Conservation (phyloP, 108 stramenopile genomes). For the Mediolabrus comicus region DNA sequence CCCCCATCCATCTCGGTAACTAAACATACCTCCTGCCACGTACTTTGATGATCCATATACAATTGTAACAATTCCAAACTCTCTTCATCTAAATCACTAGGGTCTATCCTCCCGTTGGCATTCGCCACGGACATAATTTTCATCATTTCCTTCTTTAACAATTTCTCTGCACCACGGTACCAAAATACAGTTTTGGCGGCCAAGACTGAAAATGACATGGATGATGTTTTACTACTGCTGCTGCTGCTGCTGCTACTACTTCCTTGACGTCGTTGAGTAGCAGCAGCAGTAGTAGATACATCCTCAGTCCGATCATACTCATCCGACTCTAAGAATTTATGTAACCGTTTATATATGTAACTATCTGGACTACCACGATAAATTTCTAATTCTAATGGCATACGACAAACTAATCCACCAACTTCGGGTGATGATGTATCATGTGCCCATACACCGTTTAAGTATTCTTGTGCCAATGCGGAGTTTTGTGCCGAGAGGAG, state of each 20-base stretch:
- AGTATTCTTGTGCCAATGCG: slow-evolving; percentile 59
- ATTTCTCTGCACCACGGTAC: slow-evolving; percentile 53
- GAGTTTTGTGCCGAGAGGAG: slow-evolving; percentile 58
- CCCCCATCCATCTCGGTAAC: slow-evolving; percentile 51
- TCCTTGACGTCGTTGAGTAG: not conserved
- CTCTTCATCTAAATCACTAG: slow-evolving; percentile 34
- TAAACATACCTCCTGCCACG: slow-evolving; percentile 84
- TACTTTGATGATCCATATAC: slow-evolving; percentile 72
- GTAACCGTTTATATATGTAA: slow-evolving; percentile 51
- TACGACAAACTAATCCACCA: slow-evolving; percentile 74
- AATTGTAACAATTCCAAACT: slow-evolving; percentile 56
- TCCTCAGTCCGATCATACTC: slow-evolving; percentile 10
- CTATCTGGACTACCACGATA: slow-evolving; percentile 54
- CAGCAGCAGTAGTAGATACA: too few species aligned
- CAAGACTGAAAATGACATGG: slow-evolving; percentile 31
- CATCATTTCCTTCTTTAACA: slow-evolving; percentile 58
- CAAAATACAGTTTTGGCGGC: slow-evolving; percentile 44
- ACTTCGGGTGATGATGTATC: slow-evolving; percentile 70
- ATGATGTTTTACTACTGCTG: not conserved
- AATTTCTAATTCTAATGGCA: slow-evolving; percentile 82
- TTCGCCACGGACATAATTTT: slow-evolving; percentile 40
- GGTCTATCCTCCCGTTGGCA: slow-evolving; percentile 67
- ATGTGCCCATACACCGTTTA: slow-evolving; percentile 73
- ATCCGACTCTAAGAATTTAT: slow-evolving; percentile 28
- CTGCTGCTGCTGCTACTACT: not conserved